These are phyloP conservation scores for Pleurotus cornucopiae DNA, from an alignment of 768 basidiomycete genomes.

Conservation along the genomic window DNA sequence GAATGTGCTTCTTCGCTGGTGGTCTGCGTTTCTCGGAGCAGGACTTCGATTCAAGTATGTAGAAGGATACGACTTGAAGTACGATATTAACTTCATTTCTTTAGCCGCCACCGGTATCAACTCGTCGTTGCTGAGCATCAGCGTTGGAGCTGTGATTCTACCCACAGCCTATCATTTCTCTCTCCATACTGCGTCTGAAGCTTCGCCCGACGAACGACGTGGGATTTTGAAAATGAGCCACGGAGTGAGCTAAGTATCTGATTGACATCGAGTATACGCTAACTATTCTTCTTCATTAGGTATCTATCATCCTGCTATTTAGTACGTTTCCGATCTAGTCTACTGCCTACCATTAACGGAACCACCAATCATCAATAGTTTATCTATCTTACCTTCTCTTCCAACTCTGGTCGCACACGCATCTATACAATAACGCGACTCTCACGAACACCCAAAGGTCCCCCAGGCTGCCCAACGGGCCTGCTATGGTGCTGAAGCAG, in stretches of 20 bases:
- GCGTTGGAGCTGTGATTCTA: conserved; percentile 74
- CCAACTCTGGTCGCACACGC: conserved; percentile 58
- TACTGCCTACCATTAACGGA: background rate
- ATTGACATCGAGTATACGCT: background rate
- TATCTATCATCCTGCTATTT: conserved; percentile 73
- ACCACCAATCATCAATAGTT: conserved; percentile 34
- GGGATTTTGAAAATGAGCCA: conserved; percentile 71
- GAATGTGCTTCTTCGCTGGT: conserved; percentile 83
- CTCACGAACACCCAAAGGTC: conserved; percentile 31
- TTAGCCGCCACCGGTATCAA: conserved; percentile 70
- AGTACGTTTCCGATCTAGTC: conserved; percentile 40
- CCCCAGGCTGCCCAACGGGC: conserved; percentile 27
- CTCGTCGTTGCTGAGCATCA: conserved; percentile 68
- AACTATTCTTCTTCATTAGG: conserved; percentile 31
- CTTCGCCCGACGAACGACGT: conserved; percentile 25
- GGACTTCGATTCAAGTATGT: conserved; percentile 67
- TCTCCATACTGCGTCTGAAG: conserved; percentile 27
- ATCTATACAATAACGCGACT: conserved; percentile 51
- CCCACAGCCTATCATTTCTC: conserved; percentile 76
- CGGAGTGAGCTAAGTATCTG: conserved; percentile 45
- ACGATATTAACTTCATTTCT: background rate
- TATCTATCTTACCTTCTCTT: conserved; percentile 36
- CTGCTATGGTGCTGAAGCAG: conserved; percentile 22
- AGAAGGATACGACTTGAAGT: background rate
- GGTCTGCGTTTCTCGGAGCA: conserved; percentile 76